Evolutionary conservation across 495 filamentous ascomycete genomes (phyloP).

Genomic region (Halenospora varia): DNA sequence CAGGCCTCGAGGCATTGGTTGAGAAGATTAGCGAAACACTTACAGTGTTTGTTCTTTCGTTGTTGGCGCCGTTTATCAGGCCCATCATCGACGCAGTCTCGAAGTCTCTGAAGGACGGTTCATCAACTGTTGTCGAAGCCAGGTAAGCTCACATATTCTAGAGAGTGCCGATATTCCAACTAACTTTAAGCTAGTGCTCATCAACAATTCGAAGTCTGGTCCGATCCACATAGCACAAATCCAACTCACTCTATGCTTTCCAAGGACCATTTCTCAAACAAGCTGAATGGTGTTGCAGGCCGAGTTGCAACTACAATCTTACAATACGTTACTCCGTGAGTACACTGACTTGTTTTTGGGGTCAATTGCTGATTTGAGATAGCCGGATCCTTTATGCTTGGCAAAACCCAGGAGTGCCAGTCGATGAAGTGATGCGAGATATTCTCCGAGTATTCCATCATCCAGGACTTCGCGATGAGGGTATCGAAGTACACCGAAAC

Average conservation of each 20-base stretch:
- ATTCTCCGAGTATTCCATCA: slow-evolving; percentile 82
- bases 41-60: slow-evolving; percentile 82
- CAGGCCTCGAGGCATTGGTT: slow-evolving; percentile 78
- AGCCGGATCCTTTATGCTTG: slow-evolving; percentile 81
- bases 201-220: slow-evolving; percentile 90
- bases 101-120: slow-evolving; percentile 76
- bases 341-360: neutral
- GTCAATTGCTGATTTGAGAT: neutral
- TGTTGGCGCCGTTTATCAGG: slow-evolving; percentile 83
- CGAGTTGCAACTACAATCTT: slow-evolving; percentile 74
- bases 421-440: slow-evolving; percentile 75
- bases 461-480: slow-evolving; percentile 68
- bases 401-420: slow-evolving; percentile 76
- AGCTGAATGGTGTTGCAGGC: slow-evolving; percentile 84
- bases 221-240: slow-evolving; percentile 76
- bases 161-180: neutral
- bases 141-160: slow-evolving; percentile 27
- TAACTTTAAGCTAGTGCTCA: slow-evolving; percentile 44
- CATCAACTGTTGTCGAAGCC: slow-evolving; percentile 71
- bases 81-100: slow-evolving; percentile 89
- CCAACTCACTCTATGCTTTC: slow-evolving; percentile 96
- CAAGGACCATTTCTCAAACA: slow-evolving; percentile 92
- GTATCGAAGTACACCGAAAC: slow-evolving; percentile 69
- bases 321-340: slow-evolving; percentile 73
- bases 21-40: slow-evolving; percentile 90